Base-by-base conservation (phyloP, 1,284 basidiomycete species). In the Ustilago tritici region DNA sequence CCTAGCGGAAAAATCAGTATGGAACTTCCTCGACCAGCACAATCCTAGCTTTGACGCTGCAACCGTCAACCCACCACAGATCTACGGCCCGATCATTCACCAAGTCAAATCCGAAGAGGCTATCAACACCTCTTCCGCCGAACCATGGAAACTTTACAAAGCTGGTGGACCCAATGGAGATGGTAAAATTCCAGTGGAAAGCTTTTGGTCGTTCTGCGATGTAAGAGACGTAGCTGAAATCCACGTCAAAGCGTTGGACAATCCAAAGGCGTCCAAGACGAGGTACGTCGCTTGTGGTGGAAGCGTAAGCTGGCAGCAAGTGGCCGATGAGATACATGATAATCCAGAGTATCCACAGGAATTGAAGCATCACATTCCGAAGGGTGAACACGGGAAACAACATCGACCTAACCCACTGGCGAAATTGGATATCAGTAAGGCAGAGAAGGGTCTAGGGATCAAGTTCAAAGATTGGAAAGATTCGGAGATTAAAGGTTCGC, bases 1-100 rank as follows among this genome's bases (percentile, higher is more conserved):
- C 1, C 68, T 87, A 7, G 85, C 86, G 2, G 87, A 87, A 56
- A 78, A 77, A 15, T 79, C 84, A 4, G 84, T 85, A 0, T 87
- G 86, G 87, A 56, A 81, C 4, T 86, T 82, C 56, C 62, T 87
- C 15, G 70, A 83, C n/a, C 57, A 82, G 38, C 71, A 85, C 61
- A 81, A 85, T 28, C 76, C 76, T 11, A 14, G 43, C 0, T 78
- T 78, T 23, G 81, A 82, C 54, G 70, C 78, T 15, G 58, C 67
- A 3, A 76, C 71, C 14, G 69, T 82, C 62, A 73, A 79, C 50
- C 80, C 80, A 3, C 78, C 79, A 5, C 64, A 71, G 32, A 72
- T 82, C 55, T 82, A 82, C 56, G 81, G 81, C 4, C 81, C 80
- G 23, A 72, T 78, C 59, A 73, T 78, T 40, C 76, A 78, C 54